Conservation (phyloP, 2,329 filamentous ascomycete genomes). For the Alternaria brassicae region DNA sequence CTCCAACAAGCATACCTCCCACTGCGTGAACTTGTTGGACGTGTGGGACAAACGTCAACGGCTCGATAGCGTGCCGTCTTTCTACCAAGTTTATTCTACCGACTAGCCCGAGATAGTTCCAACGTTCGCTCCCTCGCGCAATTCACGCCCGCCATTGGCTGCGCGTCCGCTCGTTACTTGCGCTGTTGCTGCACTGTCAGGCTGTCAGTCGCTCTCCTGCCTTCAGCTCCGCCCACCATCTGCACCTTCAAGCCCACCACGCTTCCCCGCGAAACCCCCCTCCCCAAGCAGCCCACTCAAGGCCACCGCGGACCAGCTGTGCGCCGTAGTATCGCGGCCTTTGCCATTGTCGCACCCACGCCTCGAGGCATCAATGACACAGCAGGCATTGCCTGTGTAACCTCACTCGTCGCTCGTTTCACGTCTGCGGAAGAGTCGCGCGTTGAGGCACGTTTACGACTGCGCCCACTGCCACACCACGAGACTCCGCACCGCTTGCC, state of each 20-base stretch:
- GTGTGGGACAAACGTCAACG: conserved; percentile 2
- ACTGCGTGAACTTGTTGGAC: background rate
- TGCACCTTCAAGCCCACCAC: conserved; percentile 8
- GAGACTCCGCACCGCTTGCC: conserved; percentile 5
- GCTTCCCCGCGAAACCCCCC: conserved; percentile 27
- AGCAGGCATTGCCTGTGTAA: conserved; percentile 36
- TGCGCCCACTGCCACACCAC: conserved; percentile 14
- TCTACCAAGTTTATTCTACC: conserved; percentile 18
- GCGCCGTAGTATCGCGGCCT: conserved; percentile 18
- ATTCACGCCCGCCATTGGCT: conserved; percentile 23
- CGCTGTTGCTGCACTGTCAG: background rate
- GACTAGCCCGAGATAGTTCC: conserved; percentile 12
- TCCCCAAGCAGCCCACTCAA: conserved; percentile 14
- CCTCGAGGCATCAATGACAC: conserved; percentile 35
- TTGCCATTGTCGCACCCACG: conserved; percentile 11
- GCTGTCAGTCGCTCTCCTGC: conserved; percentile 18
- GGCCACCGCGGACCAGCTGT: conserved; percentile 17
- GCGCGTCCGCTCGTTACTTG: conserved; percentile 12
- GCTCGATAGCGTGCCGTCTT: conserved; percentile 10
- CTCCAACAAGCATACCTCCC: conserved; percentile 1
- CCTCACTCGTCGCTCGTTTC: conserved; percentile 43
- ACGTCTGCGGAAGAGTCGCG: conserved; percentile 28
- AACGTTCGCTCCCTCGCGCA: conserved; percentile 20
- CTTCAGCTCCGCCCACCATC: conserved; percentile 14
- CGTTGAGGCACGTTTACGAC: conserved; percentile 34